Evolutionary conservation across 805 yeast genomes (phyloP), one percentile per base, ranked within the genome.

Genomic region (Cyberlindnera maclurae): DNA sequence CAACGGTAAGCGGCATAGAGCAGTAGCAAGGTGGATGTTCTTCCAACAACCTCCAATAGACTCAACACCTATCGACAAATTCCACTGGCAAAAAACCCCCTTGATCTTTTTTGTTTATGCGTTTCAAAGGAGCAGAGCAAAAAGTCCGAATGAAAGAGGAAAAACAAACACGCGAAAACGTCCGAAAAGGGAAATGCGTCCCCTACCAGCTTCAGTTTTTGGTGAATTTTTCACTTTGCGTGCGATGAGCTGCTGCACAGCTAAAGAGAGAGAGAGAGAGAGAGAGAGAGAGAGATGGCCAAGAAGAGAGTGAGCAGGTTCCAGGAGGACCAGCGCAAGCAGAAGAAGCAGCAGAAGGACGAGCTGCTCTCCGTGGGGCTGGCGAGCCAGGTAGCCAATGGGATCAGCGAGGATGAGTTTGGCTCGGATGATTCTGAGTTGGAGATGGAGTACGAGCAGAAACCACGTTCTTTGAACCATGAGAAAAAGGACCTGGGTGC

Each of bases 361-460:
- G 37, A 52, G 2, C 40, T 35, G 32, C 37, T 55, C 7, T 45
- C 47, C 3, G 39, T 46, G 13, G 59, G 59, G 3, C 43, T 53
- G 5, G 43, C 58, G 4, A 54, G 48, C 26, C 37, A 42, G 11
- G 49, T 48, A 5, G 18, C 31, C 13, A 29, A 30, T 12, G 30
- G 26, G 12, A 16, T 26, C 16, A 26, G 15, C 12, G 12, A 12
- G 15, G 26, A 36, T 4, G 26, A 29, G 13, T 10, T 26, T 16
- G 36, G 29, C 7, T 24, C 77, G 80, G 82, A 86, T 79, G n/a
- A 27, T 13, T 27, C 29, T 11, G 72, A 81, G 40, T 80, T 74
- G 42, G 94, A 85, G 51, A 84, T 79, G 52, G 89, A 77, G 39
- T 88, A 86, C 51, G 97, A 89, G 56, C 60, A 68, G 47, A 62